These are phyloP conservation scores for Phytopythium kandeliae DNA, from an alignment of 352 stramenopile species.

Conservation along the genomic window DNA sequence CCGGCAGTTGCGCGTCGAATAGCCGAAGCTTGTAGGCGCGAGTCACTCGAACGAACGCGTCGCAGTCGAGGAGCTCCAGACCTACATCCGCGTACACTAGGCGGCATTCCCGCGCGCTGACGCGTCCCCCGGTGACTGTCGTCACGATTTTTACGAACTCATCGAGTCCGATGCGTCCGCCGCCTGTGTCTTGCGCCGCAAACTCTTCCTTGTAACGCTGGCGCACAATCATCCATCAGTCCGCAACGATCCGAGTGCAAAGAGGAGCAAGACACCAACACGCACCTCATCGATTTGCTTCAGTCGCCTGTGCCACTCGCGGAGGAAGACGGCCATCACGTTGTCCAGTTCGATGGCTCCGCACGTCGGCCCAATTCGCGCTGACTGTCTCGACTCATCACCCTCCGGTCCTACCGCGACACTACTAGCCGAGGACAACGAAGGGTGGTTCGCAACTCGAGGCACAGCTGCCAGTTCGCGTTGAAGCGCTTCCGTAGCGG, in stretches of 20 bases:
- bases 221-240: background rate
- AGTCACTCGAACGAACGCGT: conserved; percentile 49
- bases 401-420: background rate
- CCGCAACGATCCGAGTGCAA: background rate
- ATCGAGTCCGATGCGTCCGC: conserved; percentile 51
- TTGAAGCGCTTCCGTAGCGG: conserved; percentile 27
- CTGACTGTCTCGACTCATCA: background rate
- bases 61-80: conserved; percentile 48
- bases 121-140: conserved; percentile 38
- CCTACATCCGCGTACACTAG: conserved; percentile 64
- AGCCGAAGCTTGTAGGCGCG: conserved; percentile 51
- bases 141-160: conserved; percentile 72
- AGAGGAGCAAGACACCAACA: no score
- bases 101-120: conserved; percentile 46
- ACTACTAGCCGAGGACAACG: background rate
- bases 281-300: conserved; percentile 51
- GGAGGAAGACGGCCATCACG: conserved; percentile 51
- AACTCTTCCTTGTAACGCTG: conserved; percentile 55
- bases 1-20: conserved; percentile 42
- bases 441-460: background rate
- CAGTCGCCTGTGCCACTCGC: conserved; percentile 38
- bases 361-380: background rate
- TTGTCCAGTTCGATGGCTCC: conserved; percentile 46
- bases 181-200: conserved; percentile 26
- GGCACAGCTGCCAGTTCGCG: conserved; percentile 28